Base-by-base conservation (phyloP, 1,284 basidiomycete species). In the Marasmius fiardii region DNA sequence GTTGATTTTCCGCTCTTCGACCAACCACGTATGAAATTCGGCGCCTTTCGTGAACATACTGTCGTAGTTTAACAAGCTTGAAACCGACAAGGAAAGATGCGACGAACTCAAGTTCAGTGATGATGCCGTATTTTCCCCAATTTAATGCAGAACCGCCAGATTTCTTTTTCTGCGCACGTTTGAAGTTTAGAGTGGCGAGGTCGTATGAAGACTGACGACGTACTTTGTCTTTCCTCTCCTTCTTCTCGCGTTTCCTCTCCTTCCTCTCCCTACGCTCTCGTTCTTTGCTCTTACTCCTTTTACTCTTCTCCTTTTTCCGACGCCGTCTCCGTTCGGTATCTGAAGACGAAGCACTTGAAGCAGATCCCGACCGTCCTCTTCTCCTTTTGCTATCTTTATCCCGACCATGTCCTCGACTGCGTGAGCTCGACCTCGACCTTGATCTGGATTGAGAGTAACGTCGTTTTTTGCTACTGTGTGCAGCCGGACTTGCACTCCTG, bases 61-160 rank as follows among this genome's bases (percentile, higher is more conserved):
- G 55, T 14, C 3, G 18, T 47, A 43, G 7, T 55, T 49, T 18
- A 43, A 51, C 7, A 54, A 49, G 16, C 49, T 26, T 50, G 60
- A 47, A 54, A 41, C 47, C 43, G 16, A 39, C 12, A 45, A 23
- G 21, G 26, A 16, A 24, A 31, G n/a, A n/a, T n/a, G 14, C 43
- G 21, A 81, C 90, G 66, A 65, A 93, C 92, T 93, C 92, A 6
- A 82, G 71, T 64, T 94, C 93, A 33, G 80, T 82, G 58, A 96
- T 91, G 59, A 92, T 81, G 1, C 93, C 93, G 67, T 91, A 88
- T 69, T 91, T 92, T 14, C 93, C 93, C 91, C 92, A 95, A 60
- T 92, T 83, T 23, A 77, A 68, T 8, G 81, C 81, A 34, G 79
- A 74, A 3, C 69, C 74, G 26, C 74, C 76, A 54, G 81, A 80